Percentiles rank a stretch among this genome's conserved stretches.
phyloP scores from a whole-genome alignment of 192 early-diverging fungal species.

The Entomortierella beljakovae region DNA sequence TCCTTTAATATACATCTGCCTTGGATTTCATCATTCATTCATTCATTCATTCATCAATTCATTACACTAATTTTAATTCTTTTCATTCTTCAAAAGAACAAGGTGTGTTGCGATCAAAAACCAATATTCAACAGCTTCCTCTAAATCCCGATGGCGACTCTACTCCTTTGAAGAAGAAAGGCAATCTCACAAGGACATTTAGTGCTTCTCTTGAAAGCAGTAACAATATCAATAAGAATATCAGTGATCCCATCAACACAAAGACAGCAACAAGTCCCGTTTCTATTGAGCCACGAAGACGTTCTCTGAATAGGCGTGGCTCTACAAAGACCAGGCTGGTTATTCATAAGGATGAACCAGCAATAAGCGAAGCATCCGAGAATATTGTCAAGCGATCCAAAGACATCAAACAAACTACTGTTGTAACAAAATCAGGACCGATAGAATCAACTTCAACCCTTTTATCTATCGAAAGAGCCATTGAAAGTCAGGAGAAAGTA shows the following conservation, averaged over 20 bases:
- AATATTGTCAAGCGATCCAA: not conserved
- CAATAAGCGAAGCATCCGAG: not conserved
- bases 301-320: slow-evolving; percentile 39
- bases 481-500: slow-evolving; percentile 35
- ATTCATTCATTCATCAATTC: not conserved
- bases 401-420: not conserved
- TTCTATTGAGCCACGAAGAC: slow-evolving; percentile 8
- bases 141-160: not conserved
- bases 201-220: slow-evolving; percentile 26
- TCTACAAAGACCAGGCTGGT: slow-evolving; percentile 42
- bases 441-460: slow-evolving; percentile 33
- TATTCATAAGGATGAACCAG: slow-evolving; percentile 26
- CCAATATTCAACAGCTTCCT: slow-evolving; percentile 30
- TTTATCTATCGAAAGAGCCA: slow-evolving; percentile 34
- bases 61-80: not conserved
- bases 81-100: slow-evolving; percentile 2
- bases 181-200: slow-evolving; percentile 26
- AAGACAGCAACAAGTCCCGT: not conserved
- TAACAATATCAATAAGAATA: slow-evolving; percentile 2
- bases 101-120: slow-evolving; percentile 39
- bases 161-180: slow-evolving; percentile 9
- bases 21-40: not conserved
- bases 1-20: not conserved
- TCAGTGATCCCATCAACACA: not conserved
- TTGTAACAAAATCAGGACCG: slow-evolving; percentile 15